Evolutionary conservation across 2,329 filamentous ascomycete genomes (phyloP).

Genomic region (Penicillium glabrum): DNA sequence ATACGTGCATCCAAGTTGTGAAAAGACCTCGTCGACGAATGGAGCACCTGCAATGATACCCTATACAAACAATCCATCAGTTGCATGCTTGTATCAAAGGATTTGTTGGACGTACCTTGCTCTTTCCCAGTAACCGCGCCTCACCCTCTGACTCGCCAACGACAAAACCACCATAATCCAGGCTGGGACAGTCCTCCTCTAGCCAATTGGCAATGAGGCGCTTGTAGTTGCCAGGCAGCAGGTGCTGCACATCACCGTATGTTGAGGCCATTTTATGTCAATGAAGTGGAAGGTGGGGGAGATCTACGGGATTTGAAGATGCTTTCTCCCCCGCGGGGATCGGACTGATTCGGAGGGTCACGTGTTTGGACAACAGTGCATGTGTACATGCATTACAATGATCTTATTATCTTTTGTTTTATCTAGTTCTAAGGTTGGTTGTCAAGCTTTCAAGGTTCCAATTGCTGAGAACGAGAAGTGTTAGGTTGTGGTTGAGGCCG

Average conservation of each 20-base stretch:
- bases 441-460: too few species aligned
- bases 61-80: constrained; percentile 25
- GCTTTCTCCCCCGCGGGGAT: constrained; percentile 11
- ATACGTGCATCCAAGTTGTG: constrained; percentile 78
- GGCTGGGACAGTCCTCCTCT: constrained; percentile 91
- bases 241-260: constrained; percentile 64
- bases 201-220: constrained; percentile 79
- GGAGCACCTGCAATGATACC: constrained; percentile 89
- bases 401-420: not conserved
- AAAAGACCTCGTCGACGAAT: constrained; percentile 93
- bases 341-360: constrained; percentile 10
- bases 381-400: not conserved
- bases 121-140: constrained; percentile 58
- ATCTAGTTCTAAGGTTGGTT: too few species aligned
- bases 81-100: not conserved
- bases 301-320: constrained; percentile 4
- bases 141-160: constrained; percentile 63
- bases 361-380: not conserved
- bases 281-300: constrained; percentile 4
- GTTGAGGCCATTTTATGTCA: constrained; percentile 50
- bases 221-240: constrained; percentile 85
- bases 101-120: constrained; percentile 41
- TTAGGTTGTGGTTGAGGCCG: too few species aligned
- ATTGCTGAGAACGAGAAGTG: too few species aligned
- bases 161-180: constrained; percentile 97